Evolutionary conservation across 2,329 filamentous ascomycete species (phyloP).

Genomic region (Fusarium pseudocircinatum): DNA sequence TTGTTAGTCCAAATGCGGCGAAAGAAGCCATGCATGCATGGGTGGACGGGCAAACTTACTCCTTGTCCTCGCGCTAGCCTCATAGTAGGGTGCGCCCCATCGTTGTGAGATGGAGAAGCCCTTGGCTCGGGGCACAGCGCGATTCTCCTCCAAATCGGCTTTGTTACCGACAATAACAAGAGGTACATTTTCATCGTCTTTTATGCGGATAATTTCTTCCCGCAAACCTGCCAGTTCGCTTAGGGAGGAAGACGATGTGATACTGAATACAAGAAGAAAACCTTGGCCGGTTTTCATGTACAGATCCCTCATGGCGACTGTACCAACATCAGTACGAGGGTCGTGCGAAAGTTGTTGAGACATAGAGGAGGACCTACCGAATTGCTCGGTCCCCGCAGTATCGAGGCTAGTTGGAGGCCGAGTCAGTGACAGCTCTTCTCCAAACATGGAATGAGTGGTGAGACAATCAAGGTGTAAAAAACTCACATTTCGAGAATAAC

Average conservation of each 20-base stretch:
- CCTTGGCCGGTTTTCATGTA: constrained; percentile 96
- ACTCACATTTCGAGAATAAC: constrained; percentile 88
- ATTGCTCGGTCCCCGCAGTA: constrained; percentile 91
- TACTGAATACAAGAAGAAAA: constrained; percentile 91
- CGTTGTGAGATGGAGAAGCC: constrained; percentile 87
- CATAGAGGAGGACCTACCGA: constrained; percentile 69
- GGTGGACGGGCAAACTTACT: constrained; percentile 55
- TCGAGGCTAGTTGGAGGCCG: constrained; percentile 73
- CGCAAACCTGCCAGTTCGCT: constrained; percentile 82
- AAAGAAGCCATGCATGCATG: constrained; percentile 1
- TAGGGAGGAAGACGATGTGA: constrained; percentile 85
- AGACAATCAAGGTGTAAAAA: not conserved
- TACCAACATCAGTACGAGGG: constrained; percentile 35
- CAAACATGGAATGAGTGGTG: constrained; percentile 25
- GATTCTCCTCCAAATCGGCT: constrained; percentile 87
- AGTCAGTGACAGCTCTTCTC: constrained; percentile 32
- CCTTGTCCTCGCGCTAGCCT: constrained; percentile 82
- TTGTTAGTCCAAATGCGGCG: constrained; percentile 41
- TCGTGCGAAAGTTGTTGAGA: constrained; percentile 25
- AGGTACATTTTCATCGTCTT: constrained; percentile 84
- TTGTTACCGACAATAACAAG: constrained; percentile 95
- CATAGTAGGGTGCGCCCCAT: constrained; percentile 92
- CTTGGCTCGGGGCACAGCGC: constrained; percentile 78
- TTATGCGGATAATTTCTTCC: constrained; percentile 91
- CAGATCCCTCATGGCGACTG: constrained; percentile 76